A percentile compares a stretch with the other conserved stretches of the same genome.
These are phyloP conservation scores for Agaricus blazei DNA, from an alignment of 768 basidiomycete species.

Conservation along the genomic window DNA sequence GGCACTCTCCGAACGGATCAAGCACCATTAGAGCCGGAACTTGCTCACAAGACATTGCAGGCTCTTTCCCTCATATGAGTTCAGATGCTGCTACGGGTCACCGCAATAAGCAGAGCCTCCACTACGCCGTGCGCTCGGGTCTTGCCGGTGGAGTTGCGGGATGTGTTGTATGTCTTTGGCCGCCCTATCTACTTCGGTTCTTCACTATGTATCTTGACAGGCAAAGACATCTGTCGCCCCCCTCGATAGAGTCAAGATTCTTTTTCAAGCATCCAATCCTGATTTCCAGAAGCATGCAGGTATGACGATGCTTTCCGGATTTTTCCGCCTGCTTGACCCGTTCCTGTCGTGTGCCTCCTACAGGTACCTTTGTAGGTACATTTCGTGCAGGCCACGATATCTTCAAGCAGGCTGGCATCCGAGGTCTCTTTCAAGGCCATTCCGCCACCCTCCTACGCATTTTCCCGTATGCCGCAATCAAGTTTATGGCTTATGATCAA, in stretches of 20 bases:
- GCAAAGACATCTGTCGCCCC: slow-evolving; percentile 95
- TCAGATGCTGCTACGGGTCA: slow-evolving; percentile 43
- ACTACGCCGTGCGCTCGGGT: slow-evolving; percentile 73
- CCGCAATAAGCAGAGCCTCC: slow-evolving; percentile 50
- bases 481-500: slow-evolving; percentile 95
- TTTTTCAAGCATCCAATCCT: slow-evolving; percentile 95
- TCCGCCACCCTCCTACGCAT: slow-evolving; percentile 91
- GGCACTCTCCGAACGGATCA: slow-evolving; percentile 10
- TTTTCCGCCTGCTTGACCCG: not conserved
- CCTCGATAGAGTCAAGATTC: slow-evolving; percentile 95
- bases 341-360: not conserved
- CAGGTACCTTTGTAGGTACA: slow-evolving; percentile 87
- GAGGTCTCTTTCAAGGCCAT: slow-evolving; percentile 92
- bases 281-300: slow-evolving; percentile 94
- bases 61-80: slow-evolving; percentile 47
- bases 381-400: slow-evolving; percentile 74
- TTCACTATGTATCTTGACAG: slow-evolving; percentile 33
- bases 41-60: slow-evolving; percentile 7
- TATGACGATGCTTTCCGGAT: slow-evolving; percentile 26
- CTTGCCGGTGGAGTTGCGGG: slow-evolving; percentile 93
- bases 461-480: slow-evolving; percentile 96
- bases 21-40: not conserved
- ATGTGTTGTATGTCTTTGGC: slow-evolving; percentile 66
- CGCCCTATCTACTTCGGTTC: slow-evolving; percentile 10
- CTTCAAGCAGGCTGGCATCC: slow-evolving; percentile 57